Percentiles rank a stretch among this genome's conserved stretches.
Conservation (phyloP, 805 yeast genomes). For the Blastobotrys terrestris region DNA sequence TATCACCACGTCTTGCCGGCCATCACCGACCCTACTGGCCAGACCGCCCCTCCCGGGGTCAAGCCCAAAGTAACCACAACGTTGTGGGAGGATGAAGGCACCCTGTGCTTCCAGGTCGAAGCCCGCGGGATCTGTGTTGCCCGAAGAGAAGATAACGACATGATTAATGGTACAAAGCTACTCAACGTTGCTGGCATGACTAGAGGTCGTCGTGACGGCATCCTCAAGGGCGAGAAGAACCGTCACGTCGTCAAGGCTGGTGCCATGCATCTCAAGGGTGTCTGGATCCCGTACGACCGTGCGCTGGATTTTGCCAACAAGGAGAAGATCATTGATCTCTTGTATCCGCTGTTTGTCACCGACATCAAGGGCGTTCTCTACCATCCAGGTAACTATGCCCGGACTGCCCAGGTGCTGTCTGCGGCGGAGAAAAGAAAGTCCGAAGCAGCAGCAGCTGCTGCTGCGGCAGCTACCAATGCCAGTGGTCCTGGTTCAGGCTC, state of each 20-base stretch:
- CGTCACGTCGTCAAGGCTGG: conserved; percentile 82
- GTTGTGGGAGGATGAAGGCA: conserved; percentile 87
- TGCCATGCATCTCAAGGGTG: conserved; percentile 83
- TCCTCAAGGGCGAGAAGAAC: conserved; percentile 66
- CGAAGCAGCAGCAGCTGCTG: conserved; percentile 3
- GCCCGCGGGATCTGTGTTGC: conserved; percentile 77
- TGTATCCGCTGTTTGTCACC: conserved; percentile 65
- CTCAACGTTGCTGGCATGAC: conserved; percentile 84
- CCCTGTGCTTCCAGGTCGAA: conserved; percentile 79
- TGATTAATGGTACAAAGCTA: conserved; percentile 80
- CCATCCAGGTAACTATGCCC: conserved; percentile 32
- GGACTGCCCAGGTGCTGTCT: conserved; percentile 29
- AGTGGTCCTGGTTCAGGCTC: too few relatives aligned
- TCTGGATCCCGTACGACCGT: conserved; percentile 83
- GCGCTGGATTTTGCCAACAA: conserved; percentile 77
- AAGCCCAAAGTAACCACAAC: conserved; percentile 60
- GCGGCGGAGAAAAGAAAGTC: conserved; percentile 24
- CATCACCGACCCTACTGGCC: conserved; percentile 35
- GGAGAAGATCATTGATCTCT: conserved; percentile 63
- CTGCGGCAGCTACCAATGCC: conserved; percentile 2
- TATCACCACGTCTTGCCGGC: conserved; percentile 15
- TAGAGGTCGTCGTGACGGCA: conserved; percentile 80
- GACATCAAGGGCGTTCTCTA: conserved; percentile 50
- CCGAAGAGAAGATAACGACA: conserved; percentile 76
- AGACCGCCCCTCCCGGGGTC: conserved; percentile 33